These are phyloP conservation scores for Lasiosphaeriaceae sp. DNA, from an alignment of 495 filamentous ascomycete species.

Conservation along the genomic window DNA sequence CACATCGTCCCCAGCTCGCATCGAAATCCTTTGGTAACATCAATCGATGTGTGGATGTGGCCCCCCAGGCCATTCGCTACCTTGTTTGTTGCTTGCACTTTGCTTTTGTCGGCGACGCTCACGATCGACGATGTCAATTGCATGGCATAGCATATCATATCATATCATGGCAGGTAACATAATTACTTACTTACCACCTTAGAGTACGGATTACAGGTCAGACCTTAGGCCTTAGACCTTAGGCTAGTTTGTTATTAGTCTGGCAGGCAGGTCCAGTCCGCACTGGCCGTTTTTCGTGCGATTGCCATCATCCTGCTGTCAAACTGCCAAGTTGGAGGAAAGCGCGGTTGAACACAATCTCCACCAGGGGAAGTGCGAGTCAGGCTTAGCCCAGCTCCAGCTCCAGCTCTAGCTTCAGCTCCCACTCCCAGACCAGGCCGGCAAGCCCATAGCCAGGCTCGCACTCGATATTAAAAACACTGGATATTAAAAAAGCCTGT, in stretches of 20 bases:
- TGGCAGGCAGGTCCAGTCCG: slow-evolving; percentile 2
- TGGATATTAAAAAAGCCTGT: slow-evolving; percentile 1
- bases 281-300: slow-evolving; percentile 11
- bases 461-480: slow-evolving; percentile 1
- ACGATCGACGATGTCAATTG: slow-evolving; percentile 11
- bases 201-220: too few species aligned
- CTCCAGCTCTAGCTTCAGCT: too few species aligned
- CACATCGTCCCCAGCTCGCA: background rate
- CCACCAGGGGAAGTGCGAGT: slow-evolving; percentile 19
- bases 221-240: too few species aligned
- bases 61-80: background rate
- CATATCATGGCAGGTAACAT: too few species aligned
- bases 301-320: slow-evolving; percentile 14
- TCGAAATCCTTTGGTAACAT: background rate
- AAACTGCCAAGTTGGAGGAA: slow-evolving; percentile 4
- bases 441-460: background rate
- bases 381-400: slow-evolving; percentile 6
- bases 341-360: slow-evolving; percentile 13
- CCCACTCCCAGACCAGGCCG: too few species aligned
- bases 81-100: too few species aligned
- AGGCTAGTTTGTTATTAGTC: background rate
- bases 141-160: background rate
- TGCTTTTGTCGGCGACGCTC: background rate
- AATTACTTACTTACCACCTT: too few species aligned
- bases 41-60: background rate